These are phyloP conservation scores for Cercophora newfieldiana DNA, from an alignment of 495 filamentous ascomycete genomes.

Conservation along the genomic window DNA sequence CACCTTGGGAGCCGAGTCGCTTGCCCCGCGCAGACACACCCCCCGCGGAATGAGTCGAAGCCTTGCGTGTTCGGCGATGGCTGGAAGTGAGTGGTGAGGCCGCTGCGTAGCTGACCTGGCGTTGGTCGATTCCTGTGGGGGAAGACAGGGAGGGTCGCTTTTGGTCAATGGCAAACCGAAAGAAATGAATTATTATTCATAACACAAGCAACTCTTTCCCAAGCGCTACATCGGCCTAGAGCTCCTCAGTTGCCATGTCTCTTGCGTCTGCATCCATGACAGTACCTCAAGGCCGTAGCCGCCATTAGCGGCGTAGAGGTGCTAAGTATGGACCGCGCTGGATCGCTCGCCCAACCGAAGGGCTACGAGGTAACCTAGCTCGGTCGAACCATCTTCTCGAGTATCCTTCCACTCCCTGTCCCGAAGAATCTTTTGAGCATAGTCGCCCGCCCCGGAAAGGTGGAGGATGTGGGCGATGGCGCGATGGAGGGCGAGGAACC, in stretches of 20 bases:
- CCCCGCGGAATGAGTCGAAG: too few relatives aligned
- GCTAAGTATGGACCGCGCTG: neutral
- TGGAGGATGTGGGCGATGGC: slow-evolving; percentile 41
- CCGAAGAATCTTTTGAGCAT: slow-evolving; percentile 33
- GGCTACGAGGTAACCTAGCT: slow-evolving; percentile 4
- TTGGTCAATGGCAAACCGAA: too few relatives aligned
- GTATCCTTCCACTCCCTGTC: slow-evolving; percentile 31
- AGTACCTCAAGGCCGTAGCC: too few relatives aligned
- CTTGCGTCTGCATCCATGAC: too few relatives aligned
- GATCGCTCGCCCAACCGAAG: neutral
- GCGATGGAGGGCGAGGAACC: slow-evolving; percentile 34
- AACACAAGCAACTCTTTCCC: slow-evolving; percentile 17
- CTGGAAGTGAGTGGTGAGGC: neutral
- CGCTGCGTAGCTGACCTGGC: neutral
- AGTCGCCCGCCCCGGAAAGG: slow-evolving; percentile 34
- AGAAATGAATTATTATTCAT: too few relatives aligned
- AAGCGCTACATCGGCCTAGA: slow-evolving; percentile 2
- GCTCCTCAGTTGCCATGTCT: slow-evolving; percentile 2
- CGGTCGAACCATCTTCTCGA: slow-evolving; percentile 28
- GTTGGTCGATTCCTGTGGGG: neutral
- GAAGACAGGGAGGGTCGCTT: neutral
- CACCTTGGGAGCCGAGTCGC: too few relatives aligned
- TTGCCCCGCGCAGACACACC: too few relatives aligned
- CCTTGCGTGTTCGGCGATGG: neutral
- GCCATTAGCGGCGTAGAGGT: neutral